Percentiles rank a stretch among this genome's conserved stretches.
phyloP scores from a whole-genome alignment of 352 stramenopile genomes.

The Phytophthora chlamydospora region DNA sequence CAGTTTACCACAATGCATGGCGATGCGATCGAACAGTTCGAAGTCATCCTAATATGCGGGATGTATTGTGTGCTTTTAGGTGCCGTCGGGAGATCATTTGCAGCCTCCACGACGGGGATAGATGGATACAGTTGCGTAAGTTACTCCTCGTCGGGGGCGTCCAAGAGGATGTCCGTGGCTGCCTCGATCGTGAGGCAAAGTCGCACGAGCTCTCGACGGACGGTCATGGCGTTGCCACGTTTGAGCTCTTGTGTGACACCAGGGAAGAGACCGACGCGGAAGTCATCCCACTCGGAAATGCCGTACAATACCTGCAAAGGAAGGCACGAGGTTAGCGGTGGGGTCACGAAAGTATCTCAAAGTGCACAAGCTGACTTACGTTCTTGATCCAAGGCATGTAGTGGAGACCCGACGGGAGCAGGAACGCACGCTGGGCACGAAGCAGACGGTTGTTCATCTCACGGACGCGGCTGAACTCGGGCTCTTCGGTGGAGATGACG shows the following conservation, averaged over 20 bases:
- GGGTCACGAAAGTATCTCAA: not conserved
- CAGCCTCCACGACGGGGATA: not conserved
- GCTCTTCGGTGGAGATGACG: conserved; percentile 63
- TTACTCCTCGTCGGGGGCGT: conserved; percentile 35
- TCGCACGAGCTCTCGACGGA: conserved; percentile 78
- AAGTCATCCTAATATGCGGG: conserved; percentile 11
- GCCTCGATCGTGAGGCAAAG: conserved; percentile 84
- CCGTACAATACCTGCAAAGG: conserved; percentile 68
- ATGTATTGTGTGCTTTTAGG: conserved; percentile 17
- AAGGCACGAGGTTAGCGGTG: conserved; percentile 17
- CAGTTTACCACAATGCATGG: too few relatives aligned
- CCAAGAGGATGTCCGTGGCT: conserved; percentile 66
- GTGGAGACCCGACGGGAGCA: conserved; percentile 65
- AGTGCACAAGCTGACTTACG: conserved; percentile 41
- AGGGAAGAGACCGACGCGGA: conserved; percentile 75
- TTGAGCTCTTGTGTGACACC: conserved; percentile 78
- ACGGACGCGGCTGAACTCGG: conserved; percentile 79
- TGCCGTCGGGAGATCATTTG: not conserved
- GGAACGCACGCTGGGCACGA: conserved; percentile 82
- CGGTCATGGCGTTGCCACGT: conserved; percentile 67
- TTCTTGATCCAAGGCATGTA: conserved; percentile 87
- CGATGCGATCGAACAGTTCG: too few relatives aligned
- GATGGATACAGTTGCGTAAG: conserved; percentile 9
- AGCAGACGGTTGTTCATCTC: conserved; percentile 86
- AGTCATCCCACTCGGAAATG: conserved; percentile 88